Percentiles rank a stretch among this genome's conserved stretches.
Evolutionary conservation across 192 early-diverging fungal species (phyloP).

Genomic region (Backusella morwellensis): DNA sequence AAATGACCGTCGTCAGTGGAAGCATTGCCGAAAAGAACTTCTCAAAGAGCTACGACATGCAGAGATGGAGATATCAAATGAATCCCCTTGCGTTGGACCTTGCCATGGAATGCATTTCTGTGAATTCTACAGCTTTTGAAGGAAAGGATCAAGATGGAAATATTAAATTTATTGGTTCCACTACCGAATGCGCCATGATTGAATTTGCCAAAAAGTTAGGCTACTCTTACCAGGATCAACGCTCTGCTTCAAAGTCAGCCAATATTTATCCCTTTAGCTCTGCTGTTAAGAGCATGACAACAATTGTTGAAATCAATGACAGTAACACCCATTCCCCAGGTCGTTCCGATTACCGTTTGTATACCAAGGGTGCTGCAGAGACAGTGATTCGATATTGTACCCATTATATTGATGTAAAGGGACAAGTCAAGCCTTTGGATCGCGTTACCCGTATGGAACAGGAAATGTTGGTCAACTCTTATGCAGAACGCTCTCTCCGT

Average conservation of each 20-base stretch:
- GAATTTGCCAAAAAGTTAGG: constrained; percentile 64
- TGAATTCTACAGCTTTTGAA: constrained; percentile 80
- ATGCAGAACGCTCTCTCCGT: constrained; percentile 68
- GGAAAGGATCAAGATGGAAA: constrained; percentile 62
- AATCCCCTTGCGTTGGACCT: constrained; percentile 35
- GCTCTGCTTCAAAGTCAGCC: constrained; percentile 47
- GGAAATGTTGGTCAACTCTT: constrained; percentile 52
- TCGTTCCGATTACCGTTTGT: constrained; percentile 48
- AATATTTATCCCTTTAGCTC: constrained; percentile 89
- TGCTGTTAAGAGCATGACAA: constrained; percentile 88
- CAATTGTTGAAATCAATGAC: constrained; percentile 48
- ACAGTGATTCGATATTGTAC: constrained; percentile 68
- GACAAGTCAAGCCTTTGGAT: constrained; percentile 45
- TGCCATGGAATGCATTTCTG: constrained; percentile 57
- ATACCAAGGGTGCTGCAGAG: constrained; percentile 82
- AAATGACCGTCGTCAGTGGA: constrained; percentile 67
- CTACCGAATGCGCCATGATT: constrained; percentile 80
- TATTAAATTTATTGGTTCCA: constrained; percentile 69
- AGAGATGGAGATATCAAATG: constrained; percentile 36
- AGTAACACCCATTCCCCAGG: constrained; percentile 12
- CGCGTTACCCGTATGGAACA: constrained; percentile 38
- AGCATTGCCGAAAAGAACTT: background rate
- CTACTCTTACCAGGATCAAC: constrained; percentile 52
- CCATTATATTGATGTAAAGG: constrained; percentile 55
- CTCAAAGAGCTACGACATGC: background rate